These are phyloP conservation scores for Pharus latifolius DNA, from an alignment of 176 grass and related monocot genomes.

Conservation along the genomic window DNA sequence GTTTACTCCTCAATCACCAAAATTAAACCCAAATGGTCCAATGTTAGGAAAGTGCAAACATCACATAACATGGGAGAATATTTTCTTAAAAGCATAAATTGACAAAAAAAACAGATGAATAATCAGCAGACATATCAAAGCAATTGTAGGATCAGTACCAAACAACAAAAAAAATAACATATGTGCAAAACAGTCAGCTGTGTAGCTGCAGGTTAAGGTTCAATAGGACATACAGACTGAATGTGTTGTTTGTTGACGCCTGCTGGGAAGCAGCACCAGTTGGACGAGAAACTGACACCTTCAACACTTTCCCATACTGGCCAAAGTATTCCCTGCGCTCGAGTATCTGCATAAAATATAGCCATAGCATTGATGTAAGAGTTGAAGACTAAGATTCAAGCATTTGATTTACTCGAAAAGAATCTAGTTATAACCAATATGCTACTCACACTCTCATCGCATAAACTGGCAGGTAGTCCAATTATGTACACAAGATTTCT, in stretches of 20 bases:
- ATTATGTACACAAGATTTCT: conserved; percentile 96
- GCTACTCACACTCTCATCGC: conserved; percentile 65
- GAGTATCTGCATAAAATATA: conserved; percentile 59
- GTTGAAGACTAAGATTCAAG: neutral
- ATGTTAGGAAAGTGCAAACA: neutral
- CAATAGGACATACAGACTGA: conserved; percentile 71
- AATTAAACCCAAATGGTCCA: neutral
- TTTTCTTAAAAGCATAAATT: neutral
- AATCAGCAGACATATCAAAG: neutral
- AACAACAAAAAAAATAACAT: neutral
- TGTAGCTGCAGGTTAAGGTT: neutral
- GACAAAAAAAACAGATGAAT: neutral
- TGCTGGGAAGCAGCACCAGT: conserved; percentile 66
- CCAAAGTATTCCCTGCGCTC: conserved; percentile 98
- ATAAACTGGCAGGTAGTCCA: conserved; percentile 81
- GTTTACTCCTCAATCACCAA: neutral
- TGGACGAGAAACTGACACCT: conserved; percentile 83
- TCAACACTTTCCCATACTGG: conserved; percentile 92
- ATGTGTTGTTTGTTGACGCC: conserved; percentile 57
- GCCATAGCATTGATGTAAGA: neutral
- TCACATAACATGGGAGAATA: neutral
- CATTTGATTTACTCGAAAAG: neutral
- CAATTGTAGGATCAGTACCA: neutral
- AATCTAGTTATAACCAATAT: conserved; percentile 6
- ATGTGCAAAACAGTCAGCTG: neutral